A percentile compares a stretch with the other conserved stretches of the same genome.
These are phyloP conservation scores for Trichosporon coremiiforme DNA, from an alignment of 1,284 basidiomycete species.

Conservation along the genomic window DNA sequence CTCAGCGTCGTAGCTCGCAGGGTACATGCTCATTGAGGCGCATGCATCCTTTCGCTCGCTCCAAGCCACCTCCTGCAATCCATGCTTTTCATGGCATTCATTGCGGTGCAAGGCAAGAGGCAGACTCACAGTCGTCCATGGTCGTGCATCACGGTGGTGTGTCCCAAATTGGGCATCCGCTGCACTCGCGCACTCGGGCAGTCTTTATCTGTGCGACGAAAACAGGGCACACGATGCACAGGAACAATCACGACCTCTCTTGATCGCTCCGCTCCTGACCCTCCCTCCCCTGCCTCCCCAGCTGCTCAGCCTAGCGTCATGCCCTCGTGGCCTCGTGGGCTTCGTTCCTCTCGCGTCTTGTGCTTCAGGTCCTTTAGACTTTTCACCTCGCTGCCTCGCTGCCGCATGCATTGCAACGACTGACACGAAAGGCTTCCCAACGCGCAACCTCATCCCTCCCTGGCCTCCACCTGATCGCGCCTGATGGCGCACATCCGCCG, in stretches of 20 bases:
- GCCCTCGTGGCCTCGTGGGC: background rate
- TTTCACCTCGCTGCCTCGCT: background rate
- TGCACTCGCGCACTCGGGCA: background rate
- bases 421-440: background rate
- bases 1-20: background rate
- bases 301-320: background rate
- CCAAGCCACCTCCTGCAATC: background rate
- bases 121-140: too few relatives aligned
- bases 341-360: background rate
- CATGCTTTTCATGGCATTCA: background rate
- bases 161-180: background rate
- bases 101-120: too few relatives aligned
- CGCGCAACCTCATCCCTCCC: background rate
- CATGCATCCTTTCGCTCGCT: background rate
- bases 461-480: background rate
- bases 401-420: background rate
- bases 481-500: background rate
- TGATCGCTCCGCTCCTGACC: constrained; percentile 3
- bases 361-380: background rate
- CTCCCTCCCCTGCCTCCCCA: too few relatives aligned
- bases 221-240: constrained; percentile 10
- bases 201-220: constrained; percentile 5
- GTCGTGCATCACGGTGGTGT: background rate
- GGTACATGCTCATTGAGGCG: background rate
- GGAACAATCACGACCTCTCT: constrained; percentile 2